Conservation (phyloP, 1,139 yeast genomes). For the Sugiyamaella sp. region DNA sequence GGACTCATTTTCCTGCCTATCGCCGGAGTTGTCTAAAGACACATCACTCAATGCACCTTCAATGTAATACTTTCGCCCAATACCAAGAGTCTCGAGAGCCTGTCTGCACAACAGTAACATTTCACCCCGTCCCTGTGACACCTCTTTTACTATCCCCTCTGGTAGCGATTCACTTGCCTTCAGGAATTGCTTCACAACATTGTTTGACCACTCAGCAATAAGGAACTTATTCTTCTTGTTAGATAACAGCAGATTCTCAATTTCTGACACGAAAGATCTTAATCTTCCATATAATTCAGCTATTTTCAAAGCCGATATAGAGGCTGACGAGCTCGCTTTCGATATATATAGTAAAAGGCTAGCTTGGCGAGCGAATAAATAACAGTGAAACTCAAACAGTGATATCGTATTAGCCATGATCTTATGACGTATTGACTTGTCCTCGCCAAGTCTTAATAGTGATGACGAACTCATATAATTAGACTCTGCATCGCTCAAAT, state of each 20-base stretch:
- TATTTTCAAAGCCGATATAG: conserved; percentile 43
- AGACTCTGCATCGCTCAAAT: conserved; percentile 5
- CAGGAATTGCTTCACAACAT: conserved; percentile 41
- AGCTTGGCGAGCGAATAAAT: conserved; percentile 48
- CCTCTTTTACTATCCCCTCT: conserved; percentile 39
- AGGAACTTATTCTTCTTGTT: conserved; percentile 33
- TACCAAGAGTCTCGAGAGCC: conserved; percentile 43
- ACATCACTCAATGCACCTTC: conserved; percentile 50
- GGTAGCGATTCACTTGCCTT: conserved; percentile 34
- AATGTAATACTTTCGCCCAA: conserved; percentile 36
- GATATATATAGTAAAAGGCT: conserved; percentile 41
- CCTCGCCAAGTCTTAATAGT: conserved; percentile 39
- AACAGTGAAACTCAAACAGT: conserved; percentile 47
- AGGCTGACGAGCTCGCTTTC: conserved; percentile 42
- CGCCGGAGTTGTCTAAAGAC: conserved; percentile 32
- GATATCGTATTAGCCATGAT: conserved; percentile 46
- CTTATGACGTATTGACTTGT: conserved; percentile 39
- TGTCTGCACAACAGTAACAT: conserved; percentile 42
- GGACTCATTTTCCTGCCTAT: conserved; percentile 18
- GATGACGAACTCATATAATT: conserved; percentile 33
- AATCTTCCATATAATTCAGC: conserved; percentile 41
- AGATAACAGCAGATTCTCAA: conserved; percentile 38
- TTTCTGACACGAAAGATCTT: conserved; percentile 48
- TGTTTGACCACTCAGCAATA: conserved; percentile 43
- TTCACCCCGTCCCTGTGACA: conserved; percentile 46